Evolutionary conservation across 2,329 filamentous ascomycete species (phyloP), one percentile per base, ranked within the genome.

Genomic region (Penicillium sp.): DNA sequence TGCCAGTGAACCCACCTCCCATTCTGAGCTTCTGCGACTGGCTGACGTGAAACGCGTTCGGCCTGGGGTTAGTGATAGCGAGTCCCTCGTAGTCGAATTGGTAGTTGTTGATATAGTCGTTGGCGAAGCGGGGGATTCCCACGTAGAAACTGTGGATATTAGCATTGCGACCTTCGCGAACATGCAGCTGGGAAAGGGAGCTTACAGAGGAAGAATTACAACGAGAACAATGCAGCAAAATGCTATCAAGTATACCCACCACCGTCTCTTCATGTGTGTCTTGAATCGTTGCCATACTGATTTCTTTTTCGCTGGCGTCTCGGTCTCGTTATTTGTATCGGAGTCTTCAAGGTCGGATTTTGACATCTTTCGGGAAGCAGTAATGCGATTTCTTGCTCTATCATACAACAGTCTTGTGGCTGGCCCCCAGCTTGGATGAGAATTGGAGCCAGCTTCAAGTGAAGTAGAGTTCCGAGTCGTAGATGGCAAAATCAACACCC

Each of bases 241-340:
- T 14, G 50, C 60, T 31, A 69, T 61, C 35, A 66, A 36, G 55
- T 70, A 70, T 2, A 61, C 41, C 68, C 68, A 70, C 67, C 69
- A 70, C 63, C 67, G 65, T 43, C 56, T 66, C 50, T 66, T 69
- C 64, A 70, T 64, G 27, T 70, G 67, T 13, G 54, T 6, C 50
- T 62, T 66, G 47, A 64, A 70, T 44, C 66, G 60, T 39, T 64
- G 59, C 56, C 62, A 65, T n/a, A 61, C 27, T 14, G 63, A 63
- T 6, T 63, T 59, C 33, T 63, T 67, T 19, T 44, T 13, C 7
- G 50, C 40, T 14, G 60, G 44, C 6, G 58, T 19, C 13, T 46
- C 19, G 11, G 31, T 27, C 11, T 37, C 22, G n/a, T 36, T 56
- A 4, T 58, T 54, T 4, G n/a, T 47, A 22, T 61, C 59, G 2